Base-by-base conservation (phyloP, 345 rosid genomes). In the Linum usitatissimum region DNA sequence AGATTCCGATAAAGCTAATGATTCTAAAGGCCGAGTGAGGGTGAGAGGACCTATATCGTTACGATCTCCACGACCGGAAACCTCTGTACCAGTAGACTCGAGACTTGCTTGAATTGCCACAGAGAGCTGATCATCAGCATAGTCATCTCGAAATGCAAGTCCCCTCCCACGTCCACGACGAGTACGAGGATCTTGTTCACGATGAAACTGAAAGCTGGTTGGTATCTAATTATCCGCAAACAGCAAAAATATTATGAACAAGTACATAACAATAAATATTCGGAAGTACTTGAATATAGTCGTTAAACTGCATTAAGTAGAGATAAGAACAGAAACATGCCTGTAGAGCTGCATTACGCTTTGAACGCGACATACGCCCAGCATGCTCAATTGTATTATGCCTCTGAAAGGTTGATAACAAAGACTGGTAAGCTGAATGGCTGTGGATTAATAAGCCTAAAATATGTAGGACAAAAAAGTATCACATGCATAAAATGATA, bases 311-410 rank as follows among this genome's bases (percentile, higher is more conserved):
- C 13, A 9, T 55, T 19, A 14, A 2, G 2, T 57, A 58, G 10
- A 45, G n/a, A 28, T 28, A 14, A 71, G 17, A 55, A 71, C 9
- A 30, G 60, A 15, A 0, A 18, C 66, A 55, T 54, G 61, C 75
- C 70, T 66, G 70, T 4, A 66, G 67, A 12, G 58, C 63, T 19
- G 70, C 70, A 66, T 28, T 71, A 23, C 66, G 70, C 59, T 66
- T 66, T 3, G 66, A 45, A 21, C 70, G 67, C n/a, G 75, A 71
- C 70, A 66, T 56, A 30, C 62, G 30, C 19, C 75, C 70, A 60
- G 54, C 56, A 36, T 71, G 75, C 61, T 71, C 75, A 56, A 61
- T 48, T 63, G 70, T 57, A 48, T 56, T 63, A 55, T 71, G 67
- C 75, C 75, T 71, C 75, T 66, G 59, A 45, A 64, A 14, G 36